Percentiles rank a stretch among this genome's conserved stretches.
Conservation (phyloP, 2,329 filamentous ascomycete genomes). For the Canariomyces notabilis region DNA sequence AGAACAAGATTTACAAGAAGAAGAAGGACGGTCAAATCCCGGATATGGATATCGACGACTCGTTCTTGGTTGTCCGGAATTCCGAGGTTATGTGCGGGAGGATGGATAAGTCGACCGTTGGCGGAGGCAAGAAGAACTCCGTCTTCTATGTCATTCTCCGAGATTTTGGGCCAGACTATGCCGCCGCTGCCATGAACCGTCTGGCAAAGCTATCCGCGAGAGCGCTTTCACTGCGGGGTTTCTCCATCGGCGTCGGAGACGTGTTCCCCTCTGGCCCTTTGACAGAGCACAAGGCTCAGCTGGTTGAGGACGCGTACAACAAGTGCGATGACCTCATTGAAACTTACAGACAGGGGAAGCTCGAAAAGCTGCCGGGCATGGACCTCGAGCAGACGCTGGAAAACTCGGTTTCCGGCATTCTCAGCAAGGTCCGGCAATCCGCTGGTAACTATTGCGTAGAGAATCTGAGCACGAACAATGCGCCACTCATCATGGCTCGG, state of each 20-base stretch:
- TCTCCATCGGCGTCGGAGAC: constrained; percentile 93
- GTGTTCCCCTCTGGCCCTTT: constrained; percentile 77
- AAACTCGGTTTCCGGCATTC: constrained; percentile 81
- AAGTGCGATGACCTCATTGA: constrained; percentile 80
- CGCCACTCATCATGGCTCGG: constrained; percentile 92
- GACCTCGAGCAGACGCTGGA: constrained; percentile 90
- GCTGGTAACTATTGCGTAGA: constrained; percentile 88
- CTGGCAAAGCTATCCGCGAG: constrained; percentile 86
- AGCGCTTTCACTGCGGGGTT: constrained; percentile 83
- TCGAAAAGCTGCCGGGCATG: constrained; percentile 83
- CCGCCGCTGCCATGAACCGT: constrained; percentile 88
- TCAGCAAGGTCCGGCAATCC: constrained; percentile 85
- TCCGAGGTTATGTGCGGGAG: constrained; percentile 95
- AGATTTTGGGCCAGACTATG: constrained; percentile 87
- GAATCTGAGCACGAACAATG: constrained; percentile 84
- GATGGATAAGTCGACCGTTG: constrained; percentile 98
- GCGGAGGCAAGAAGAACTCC: constrained; percentile 93
- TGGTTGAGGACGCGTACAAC: constrained; percentile 73
- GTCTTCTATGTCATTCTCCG: constrained; percentile 95
- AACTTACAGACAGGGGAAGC: constrained; percentile 70
- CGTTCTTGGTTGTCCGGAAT: constrained; percentile 88
- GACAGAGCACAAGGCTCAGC: constrained; percentile 64
- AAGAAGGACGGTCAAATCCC: constrained; percentile 52
- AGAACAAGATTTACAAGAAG: constrained; percentile 76
- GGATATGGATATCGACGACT: constrained; percentile 80